phyloP scores from a whole-genome alignment of 2,329 filamentous ascomycete genomes.

The Orbilia quercus region DNA sequence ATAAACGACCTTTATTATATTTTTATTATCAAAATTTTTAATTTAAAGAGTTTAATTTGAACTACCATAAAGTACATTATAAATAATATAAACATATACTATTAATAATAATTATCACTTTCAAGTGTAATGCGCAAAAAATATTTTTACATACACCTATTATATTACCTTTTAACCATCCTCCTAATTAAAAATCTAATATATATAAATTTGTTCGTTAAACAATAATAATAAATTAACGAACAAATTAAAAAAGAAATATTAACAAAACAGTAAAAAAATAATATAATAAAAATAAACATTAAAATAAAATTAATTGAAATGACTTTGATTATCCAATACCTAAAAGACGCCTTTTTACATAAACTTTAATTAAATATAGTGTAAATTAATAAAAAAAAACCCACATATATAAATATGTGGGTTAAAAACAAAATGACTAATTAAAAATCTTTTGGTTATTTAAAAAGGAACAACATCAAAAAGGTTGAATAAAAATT shows the following conservation, averaged over 20 bases:
- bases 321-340: not conserved
- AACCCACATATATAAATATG: no score
- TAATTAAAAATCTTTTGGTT: no score
- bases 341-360: not conserved
- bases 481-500: slow-evolving; percentile 17
- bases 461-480: slow-evolving; percentile 37
- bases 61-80: slow-evolving; percentile 1
- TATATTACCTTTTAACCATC: not conserved
- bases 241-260: slow-evolving; percentile 5
- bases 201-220: slow-evolving; percentile 7
- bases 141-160: not conserved
- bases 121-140: not conserved
- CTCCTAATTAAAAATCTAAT: slow-evolving; percentile 3
- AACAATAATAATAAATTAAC: slow-evolving; percentile 10
- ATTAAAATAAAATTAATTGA: slow-evolving; percentile 4
- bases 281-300: slow-evolving; percentile 5
- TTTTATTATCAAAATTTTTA: slow-evolving; percentile 16
- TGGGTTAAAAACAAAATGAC: no score
- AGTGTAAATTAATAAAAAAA: no score
- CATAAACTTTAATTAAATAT: slow-evolving; percentile 7
- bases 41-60: slow-evolving; percentile 5
- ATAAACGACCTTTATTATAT: not conserved
- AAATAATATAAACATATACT: slow-evolving; percentile 1
- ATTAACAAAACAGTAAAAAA: slow-evolving; percentile 7
- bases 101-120: slow-evolving; percentile 1